Evolutionary conservation across 129 eudicot species (phyloP), one percentile per base, ranked within the genome.

Genomic region (Apium graveolens): DNA sequence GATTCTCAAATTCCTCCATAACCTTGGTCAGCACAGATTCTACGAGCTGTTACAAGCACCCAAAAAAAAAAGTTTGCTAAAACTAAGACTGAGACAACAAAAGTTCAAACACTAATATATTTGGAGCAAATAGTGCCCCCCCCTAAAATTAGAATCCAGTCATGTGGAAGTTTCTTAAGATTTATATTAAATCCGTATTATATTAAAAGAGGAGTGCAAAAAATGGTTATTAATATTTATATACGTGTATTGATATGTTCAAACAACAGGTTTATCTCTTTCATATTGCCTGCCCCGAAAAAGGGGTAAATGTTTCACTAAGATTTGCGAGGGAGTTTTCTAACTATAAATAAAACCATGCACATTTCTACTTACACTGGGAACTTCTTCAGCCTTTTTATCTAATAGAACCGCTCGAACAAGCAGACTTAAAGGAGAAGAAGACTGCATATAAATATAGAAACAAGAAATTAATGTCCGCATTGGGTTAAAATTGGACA

Each of bases 341-440:
- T 4, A 76, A 72, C 27, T 24, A 74, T 31, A 10, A 46, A 44
- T 31, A 31, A 20, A 29, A 78, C 49, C 13, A 21, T 35, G 24
- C 51, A 73, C 73, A 78, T 18, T 70, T 38, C 13, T 0, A 57
- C 97, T 84, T 88, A 96, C 99, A 83, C 76, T 87, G 68, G 97
- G 99, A 86, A 96, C 90, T 85, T 96, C 99, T 45, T 96, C 97
- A 8, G 95, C 93, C 88, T 90, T 96, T 89, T 90, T 96, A 79
- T 96, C 97, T 78, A 79, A 78, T 48, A 96, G 90, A 81, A 86
- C 85, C 24, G 95, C 85, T 49, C 90, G 97, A 35, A 96, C 90
- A 86, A 96, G 99, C 82, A 55, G 77, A 77, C 90, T 90, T 81
- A 96, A 85, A 63, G 99, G 92, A 51, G 96, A 91, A 82, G 73